These are phyloP conservation scores for Tetrahymena borealis DNA, from an alignment of 73 alveolate genomes.

Conservation along the genomic window DNA sequence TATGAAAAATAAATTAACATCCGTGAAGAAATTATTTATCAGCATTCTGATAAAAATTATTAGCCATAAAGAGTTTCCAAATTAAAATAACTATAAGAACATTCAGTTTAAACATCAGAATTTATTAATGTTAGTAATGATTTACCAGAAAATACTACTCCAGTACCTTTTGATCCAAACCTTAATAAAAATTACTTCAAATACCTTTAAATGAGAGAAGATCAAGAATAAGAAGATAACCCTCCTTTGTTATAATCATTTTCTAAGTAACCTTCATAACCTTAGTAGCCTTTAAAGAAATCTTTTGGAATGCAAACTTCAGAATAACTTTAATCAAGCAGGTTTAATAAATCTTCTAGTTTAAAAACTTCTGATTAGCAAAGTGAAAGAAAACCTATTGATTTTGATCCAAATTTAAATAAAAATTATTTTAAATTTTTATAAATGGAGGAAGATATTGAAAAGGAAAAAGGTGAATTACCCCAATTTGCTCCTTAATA, in stretches of 20 bases:
- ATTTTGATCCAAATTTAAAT: neutral
- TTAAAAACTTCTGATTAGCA: neutral
- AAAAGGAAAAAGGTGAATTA: neutral
- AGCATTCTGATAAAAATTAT: neutral
- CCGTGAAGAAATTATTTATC: neutral
- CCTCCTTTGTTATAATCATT: neutral
- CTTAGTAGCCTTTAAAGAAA: neutral
- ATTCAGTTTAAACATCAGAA: neutral
- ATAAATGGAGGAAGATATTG: neutral
- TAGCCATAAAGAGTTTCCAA: neutral
- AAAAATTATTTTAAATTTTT: neutral
- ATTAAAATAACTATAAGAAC: neutral
- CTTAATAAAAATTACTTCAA: neutral
- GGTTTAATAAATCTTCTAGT: neutral
- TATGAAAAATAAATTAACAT: neutral
- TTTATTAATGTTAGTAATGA: neutral
- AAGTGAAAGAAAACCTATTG: neutral
- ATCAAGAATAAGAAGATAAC: neutral
- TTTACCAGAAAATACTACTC: neutral
- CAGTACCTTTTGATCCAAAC: neutral
- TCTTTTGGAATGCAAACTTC: neutral
- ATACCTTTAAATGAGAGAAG: neutral
- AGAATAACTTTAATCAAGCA: neutral
- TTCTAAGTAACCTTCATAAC: neutral
- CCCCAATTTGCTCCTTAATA: neutral